phyloP scores from a whole-genome alignment of 2,329 filamentous ascomycete genomes.

The Phaeoacremonium minimum region DNA sequence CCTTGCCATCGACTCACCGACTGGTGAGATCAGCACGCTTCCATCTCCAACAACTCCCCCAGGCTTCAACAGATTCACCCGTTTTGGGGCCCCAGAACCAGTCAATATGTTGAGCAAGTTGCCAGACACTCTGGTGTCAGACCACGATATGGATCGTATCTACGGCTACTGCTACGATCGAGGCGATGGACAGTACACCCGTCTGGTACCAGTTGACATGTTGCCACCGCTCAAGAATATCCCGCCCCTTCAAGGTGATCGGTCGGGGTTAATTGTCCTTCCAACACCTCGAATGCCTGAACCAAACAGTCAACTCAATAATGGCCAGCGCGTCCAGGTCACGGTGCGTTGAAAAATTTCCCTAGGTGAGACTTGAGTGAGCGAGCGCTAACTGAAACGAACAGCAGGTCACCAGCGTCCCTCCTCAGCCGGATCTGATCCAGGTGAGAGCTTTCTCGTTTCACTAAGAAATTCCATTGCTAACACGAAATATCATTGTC shows the following conservation, averaged over 20 bases:
- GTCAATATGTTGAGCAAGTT: not conserved
- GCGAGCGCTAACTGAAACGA: too few species aligned
- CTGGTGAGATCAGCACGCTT: too few species aligned
- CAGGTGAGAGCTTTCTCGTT: too few species aligned
- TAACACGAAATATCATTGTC: too few species aligned
- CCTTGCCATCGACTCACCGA: not conserved
- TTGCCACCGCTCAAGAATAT: slow-evolving; percentile 40
- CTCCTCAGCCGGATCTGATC: too few species aligned
- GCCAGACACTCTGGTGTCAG: not conserved
- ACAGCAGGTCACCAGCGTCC: too few species aligned
- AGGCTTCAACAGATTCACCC: not conserved
- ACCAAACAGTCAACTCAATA: slow-evolving; percentile 30
- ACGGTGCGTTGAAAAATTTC: too few species aligned
- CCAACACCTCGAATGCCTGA: slow-evolving; percentile 32
- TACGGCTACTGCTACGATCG: slow-evolving; percentile 50
- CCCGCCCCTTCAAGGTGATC: slow-evolving; percentile 30
- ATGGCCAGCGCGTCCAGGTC: slow-evolving; percentile 22
- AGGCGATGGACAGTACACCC: slow-evolving; percentile 48
- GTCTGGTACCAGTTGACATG: slow-evolving; percentile 51
- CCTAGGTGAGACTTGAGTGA: too few species aligned
- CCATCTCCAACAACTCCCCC: not conserved
- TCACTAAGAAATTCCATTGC: too few species aligned
- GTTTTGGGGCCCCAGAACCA: too few species aligned
- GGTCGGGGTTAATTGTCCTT: slow-evolving; percentile 41
- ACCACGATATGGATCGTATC: slow-evolving; percentile 17